Percentiles rank a stretch among this genome's conserved stretches.
These are phyloP conservation scores for Fusarium palustre DNA, from an alignment of 2,329 filamentous ascomycete species.

Conservation along the genomic window DNA sequence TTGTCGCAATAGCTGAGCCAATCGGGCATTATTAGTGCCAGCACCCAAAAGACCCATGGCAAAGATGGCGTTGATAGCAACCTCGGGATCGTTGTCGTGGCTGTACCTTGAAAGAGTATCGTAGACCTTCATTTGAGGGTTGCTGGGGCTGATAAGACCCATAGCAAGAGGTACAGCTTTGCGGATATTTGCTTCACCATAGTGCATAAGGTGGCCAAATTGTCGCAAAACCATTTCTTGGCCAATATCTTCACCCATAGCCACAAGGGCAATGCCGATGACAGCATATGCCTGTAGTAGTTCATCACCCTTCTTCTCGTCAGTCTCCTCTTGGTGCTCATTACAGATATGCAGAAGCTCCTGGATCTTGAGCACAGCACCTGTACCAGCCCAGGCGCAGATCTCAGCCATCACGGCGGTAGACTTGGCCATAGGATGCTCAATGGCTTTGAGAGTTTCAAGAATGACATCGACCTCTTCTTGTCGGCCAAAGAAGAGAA, in stretches of 20 bases:
- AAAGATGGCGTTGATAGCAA: conserved; percentile 98
- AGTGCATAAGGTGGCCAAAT: conserved; percentile 99
- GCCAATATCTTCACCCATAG: conserved; percentile 98
- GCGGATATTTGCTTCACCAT: conserved; percentile 96
- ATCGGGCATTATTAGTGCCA: conserved; percentile 96
- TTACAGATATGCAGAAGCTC: conserved; percentile 98
- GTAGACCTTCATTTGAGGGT: conserved; percentile 99
- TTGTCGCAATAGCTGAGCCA: conserved; percentile 93
- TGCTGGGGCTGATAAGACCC: conserved; percentile 96
- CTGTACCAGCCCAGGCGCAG: conserved; percentile 97
- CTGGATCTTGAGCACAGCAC: conserved; percentile 96
- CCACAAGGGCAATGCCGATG: conserved; percentile 90
- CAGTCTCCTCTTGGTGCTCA: conserved; percentile 93
- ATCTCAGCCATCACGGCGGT: conserved; percentile 94
- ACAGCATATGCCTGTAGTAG: conserved; percentile 96
- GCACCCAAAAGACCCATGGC: conserved; percentile 98
- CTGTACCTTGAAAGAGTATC: conserved; percentile 97
- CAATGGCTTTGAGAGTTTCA: conserved; percentile 95
- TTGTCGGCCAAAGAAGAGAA: conserved; percentile 95
- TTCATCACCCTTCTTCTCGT: conserved; percentile 95
- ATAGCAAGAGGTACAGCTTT: conserved; percentile 96
- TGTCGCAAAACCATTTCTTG: conserved; percentile 99
- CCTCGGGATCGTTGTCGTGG: conserved; percentile 98
- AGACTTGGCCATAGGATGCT: conserved; percentile 97
- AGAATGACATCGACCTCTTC: conserved; percentile 99